These are phyloP conservation scores for Botrytis deweyae DNA, from an alignment of 2,329 filamentous ascomycete species.

Conservation along the genomic window DNA sequence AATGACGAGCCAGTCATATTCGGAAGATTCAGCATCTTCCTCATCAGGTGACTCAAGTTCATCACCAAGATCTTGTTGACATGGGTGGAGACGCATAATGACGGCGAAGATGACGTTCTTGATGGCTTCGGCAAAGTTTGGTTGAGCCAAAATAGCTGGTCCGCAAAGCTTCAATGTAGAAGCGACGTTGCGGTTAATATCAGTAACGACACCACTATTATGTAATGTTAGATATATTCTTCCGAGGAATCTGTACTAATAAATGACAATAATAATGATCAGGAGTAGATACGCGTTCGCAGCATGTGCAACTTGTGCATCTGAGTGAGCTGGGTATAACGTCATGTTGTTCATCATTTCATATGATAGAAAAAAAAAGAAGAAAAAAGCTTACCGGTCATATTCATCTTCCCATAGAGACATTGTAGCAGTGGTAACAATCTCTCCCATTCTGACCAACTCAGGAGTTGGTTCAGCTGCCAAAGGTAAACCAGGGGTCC, in stretches of 20 bases:
- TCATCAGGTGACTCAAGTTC: constrained; percentile 74
- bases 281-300: constrained; percentile 69
- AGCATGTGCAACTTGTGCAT: constrained; percentile 84
- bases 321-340: constrained; percentile 99
- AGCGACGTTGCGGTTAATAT: constrained; percentile 91
- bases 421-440: constrained; percentile 81
- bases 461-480: constrained; percentile 76
- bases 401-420: constrained; percentile 85
- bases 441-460: constrained; percentile 79
- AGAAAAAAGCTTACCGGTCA: constrained; percentile 70
- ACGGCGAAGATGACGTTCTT: constrained; percentile 74
- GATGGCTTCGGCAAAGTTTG: constrained; percentile 71
- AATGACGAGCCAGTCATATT: constrained; percentile 96
- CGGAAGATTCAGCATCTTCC: constrained; percentile 72
- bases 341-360: constrained; percentile 80
- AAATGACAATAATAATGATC: constrained; percentile 29
- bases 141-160: constrained; percentile 75
- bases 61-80: constrained; percentile 85
- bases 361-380: constrained; percentile 24
- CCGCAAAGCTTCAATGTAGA: constrained; percentile 89
- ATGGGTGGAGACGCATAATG: constrained; percentile 86
- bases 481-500: constrained; percentile 83
- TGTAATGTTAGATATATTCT: constrained; percentile 24
- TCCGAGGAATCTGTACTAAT: constrained; percentile 19
- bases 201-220: constrained; percentile 62